Evolutionary conservation across 2,329 filamentous ascomycete species (phyloP).

Genomic region (Scedosporium apiospermum): DNA sequence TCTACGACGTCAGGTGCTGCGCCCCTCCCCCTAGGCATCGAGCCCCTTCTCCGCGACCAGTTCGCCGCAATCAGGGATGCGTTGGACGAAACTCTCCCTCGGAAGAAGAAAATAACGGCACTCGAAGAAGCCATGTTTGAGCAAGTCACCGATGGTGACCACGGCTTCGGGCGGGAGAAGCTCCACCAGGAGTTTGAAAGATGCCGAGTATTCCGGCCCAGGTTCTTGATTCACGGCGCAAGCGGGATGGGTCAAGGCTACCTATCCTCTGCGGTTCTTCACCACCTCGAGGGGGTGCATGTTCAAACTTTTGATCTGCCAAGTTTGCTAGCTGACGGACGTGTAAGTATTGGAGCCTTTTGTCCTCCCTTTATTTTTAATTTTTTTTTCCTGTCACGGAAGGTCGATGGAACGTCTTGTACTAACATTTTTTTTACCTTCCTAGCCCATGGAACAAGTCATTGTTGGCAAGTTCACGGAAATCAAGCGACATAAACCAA

Average conservation of each 20-base stretch:
- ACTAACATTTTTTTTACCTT: constrained; percentile 13
- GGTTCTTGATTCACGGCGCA: constrained; percentile 72
- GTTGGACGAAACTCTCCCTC: constrained; percentile 69
- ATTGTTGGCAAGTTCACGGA: constrained; percentile 87
- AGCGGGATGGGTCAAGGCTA: constrained; percentile 93
- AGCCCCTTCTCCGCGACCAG: constrained; percentile 69
- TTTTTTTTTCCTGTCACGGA: constrained; percentile 9
- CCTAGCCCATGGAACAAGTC: constrained; percentile 67
- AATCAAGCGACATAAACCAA: constrained; percentile 87
- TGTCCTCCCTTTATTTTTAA: neutral
- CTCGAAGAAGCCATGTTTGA: constrained; percentile 91
- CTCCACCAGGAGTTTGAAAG: constrained; percentile 71
- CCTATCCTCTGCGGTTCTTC: constrained; percentile 72
- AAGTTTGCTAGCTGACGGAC: constrained; percentile 74
- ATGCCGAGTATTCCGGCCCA: constrained; percentile 78
- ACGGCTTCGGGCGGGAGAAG: constrained; percentile 77
- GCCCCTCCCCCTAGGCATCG: constrained; percentile 68
- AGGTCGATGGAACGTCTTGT: neutral
- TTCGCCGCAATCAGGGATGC: constrained; percentile 58
- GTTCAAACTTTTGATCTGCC: constrained; percentile 91
- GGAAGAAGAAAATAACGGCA: constrained; percentile 78
- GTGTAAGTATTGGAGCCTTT: constrained; percentile 38
- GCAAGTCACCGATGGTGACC: constrained; percentile 70
- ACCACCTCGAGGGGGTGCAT: constrained; percentile 87
- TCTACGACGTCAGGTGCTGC: constrained; percentile 77